Percentiles rank a stretch among this genome's conserved stretches.
phyloP scores from a whole-genome alignment of 768 basidiomycete genomes.

The Lentinula sp. region DNA sequence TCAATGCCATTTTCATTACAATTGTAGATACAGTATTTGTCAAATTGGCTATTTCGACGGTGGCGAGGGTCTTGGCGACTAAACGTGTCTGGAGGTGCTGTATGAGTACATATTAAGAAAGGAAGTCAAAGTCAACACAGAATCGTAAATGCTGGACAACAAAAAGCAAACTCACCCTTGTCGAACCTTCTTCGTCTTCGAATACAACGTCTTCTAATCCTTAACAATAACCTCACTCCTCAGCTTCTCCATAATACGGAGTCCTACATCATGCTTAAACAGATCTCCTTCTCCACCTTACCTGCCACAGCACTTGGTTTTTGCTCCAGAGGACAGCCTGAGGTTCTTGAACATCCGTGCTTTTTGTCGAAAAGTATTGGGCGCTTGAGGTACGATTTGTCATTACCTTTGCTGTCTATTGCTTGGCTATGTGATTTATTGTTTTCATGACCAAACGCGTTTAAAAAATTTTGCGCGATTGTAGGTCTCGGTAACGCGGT shows the following conservation, averaged over 20 bases:
- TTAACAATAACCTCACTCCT: slow-evolving; percentile 79
- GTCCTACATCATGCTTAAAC: slow-evolving; percentile 95
- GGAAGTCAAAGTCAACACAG: neutral
- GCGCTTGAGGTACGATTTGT: no score
- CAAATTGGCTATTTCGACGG: slow-evolving; percentile 57
- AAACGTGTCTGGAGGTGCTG: slow-evolving; percentile 96
- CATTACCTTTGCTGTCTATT: no score
- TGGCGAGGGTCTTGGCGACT: slow-evolving; percentile 85
- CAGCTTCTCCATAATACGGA: slow-evolving; percentile 97
- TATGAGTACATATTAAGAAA: slow-evolving; percentile 1
- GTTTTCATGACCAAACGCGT: no score
- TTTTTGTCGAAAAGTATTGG: no score
- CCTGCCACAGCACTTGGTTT: slow-evolving; percentile 17
- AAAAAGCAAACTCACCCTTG: slow-evolving; percentile 70
- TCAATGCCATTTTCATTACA: no score
- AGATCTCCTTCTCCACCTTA: slow-evolving; percentile 75
- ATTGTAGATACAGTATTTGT: no score
- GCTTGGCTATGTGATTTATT: no score
- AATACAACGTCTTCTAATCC: slow-evolving; percentile 87
- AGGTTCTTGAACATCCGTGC: no score
- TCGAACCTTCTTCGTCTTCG: slow-evolving; percentile 98
- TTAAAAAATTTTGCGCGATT: no score
- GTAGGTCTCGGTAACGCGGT: no score
- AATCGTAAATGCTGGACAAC: slow-evolving; percentile 4
- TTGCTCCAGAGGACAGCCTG: slow-evolving; percentile 44